These are phyloP conservation scores for Neurospora sp. DNA, from an alignment of 495 filamentous ascomycete genomes.

Conservation along the genomic window DNA sequence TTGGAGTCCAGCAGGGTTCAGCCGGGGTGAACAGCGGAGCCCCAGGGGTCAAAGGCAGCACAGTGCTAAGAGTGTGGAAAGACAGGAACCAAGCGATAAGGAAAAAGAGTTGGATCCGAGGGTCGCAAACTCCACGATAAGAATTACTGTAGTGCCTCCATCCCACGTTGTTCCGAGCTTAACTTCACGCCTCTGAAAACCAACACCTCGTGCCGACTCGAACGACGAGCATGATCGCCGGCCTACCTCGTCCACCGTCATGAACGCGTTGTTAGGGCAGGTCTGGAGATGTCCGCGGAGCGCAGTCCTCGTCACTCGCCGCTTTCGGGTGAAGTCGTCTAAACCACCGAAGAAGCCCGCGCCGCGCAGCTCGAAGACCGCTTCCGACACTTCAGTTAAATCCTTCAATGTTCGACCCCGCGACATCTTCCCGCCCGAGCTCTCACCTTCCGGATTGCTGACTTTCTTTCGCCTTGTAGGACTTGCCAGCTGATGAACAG, in stretches of 20 bases:
- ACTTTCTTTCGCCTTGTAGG: neutral
- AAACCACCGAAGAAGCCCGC: neutral
- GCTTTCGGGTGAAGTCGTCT: slow-evolving; percentile 3
- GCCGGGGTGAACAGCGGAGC: neutral
- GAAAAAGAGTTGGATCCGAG: neutral
- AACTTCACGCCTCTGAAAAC: neutral
- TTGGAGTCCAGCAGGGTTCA: neutral
- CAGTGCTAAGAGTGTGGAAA: neutral
- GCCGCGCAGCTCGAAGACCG: neutral
- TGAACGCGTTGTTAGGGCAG: slow-evolving; percentile 18
- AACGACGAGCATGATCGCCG: slow-evolving; percentile 14
- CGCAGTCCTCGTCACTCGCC: slow-evolving; percentile 3
- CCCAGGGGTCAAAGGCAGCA: neutral
- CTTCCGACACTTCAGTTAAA: neutral
- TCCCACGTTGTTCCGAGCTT: neutral
- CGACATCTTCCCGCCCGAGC: too few relatives aligned
- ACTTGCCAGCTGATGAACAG: neutral
- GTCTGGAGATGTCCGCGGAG: slow-evolving; percentile 10
- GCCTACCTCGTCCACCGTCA: slow-evolving; percentile 10
- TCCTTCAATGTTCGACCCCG: neutral
- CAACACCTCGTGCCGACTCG: neutral
- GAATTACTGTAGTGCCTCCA: too few relatives aligned
- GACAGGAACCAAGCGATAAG: neutral
- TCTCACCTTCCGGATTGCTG: neutral
- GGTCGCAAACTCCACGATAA: neutral